Base-by-base conservation (phyloP, 75 land plant genomes). In the Isoetes taiwanensis region DNA sequence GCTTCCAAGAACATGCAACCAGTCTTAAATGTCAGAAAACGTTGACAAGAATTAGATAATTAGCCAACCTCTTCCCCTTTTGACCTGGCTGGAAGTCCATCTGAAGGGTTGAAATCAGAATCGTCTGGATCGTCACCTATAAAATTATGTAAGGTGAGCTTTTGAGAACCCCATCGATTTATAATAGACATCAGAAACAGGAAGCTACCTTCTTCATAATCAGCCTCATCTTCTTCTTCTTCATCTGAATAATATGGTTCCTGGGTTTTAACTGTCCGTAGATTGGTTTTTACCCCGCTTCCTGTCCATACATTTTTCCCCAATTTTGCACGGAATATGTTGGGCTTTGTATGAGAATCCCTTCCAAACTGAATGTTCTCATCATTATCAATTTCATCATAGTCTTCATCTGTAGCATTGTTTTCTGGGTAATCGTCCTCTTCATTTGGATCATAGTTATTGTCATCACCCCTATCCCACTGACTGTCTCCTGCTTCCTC, bases 81-180 rank as follows among this genome's bases (percentile, higher is more conserved):
- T 54, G 10, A 38, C 71, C 53, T 41, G 54, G 34, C 31, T 46
- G 52, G 37, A 65, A 14, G 64, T 30, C 32, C 32, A 71, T 63
- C 64, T 31, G 77, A 70, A 42, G 96, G 97, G 26, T 83, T 80
- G 59, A 90, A 90, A 60, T 90, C 97, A 42, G 64, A 84, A 74
- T 90, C 97, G 31, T 80, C 81, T 20, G 97, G 94, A 41, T 90
- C 97, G 79, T 90, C 97, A 54, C 65, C 96, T 82, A 79, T 74
- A 57, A 33, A 29, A 32, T 12, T 25, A 61, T 26, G 11, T 25
- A 28, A 30, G 16, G 19, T 12, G 54, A n/a, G 29, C 61, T 19
- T 27, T 28, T 57, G 14, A 58, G 30, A 8, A 25, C 35, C 16
- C 54, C 21, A 61, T 35, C 12, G 37, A 14, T 23, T n/a, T 27